phyloP scores from a whole-genome alignment of 768 basidiomycete species.

The Baorangia bicolor region DNA sequence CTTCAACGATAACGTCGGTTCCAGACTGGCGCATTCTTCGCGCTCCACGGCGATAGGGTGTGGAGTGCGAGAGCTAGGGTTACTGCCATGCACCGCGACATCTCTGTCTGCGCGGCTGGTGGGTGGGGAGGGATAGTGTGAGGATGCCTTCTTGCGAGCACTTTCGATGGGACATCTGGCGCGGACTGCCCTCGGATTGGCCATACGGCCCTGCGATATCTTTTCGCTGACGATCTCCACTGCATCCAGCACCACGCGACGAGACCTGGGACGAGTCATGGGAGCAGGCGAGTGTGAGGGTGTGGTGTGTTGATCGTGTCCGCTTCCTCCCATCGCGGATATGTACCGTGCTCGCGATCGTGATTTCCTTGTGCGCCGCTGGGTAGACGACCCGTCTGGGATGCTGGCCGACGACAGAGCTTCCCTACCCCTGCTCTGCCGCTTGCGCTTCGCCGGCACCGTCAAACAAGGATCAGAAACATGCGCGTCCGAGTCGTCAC shows the following conservation, averaged over 20 bases:
- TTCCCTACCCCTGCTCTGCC: neutral
- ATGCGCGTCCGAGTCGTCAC: neutral
- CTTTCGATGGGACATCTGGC: neutral
- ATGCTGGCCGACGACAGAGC: neutral
- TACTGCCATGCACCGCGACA: too few relatives aligned
- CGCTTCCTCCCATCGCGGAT: neutral
- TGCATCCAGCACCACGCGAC: slow-evolving; percentile 16
- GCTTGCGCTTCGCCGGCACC: slow-evolving; percentile 1
- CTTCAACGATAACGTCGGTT: neutral
- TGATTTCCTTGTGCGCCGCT: neutral
- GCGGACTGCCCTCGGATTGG: neutral
- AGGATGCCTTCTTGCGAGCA: neutral
- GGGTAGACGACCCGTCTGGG: neutral
- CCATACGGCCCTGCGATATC: too few relatives aligned
- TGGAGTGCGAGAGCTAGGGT: neutral
- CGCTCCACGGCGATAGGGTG: neutral
- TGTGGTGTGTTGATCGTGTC: neutral
- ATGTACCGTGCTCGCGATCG: neutral
- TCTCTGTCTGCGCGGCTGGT: neutral
- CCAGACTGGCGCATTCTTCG: neutral
- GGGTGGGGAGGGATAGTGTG: slow-evolving; percentile 9
- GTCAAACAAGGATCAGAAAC: neutral
- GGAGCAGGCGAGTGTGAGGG: neutral
- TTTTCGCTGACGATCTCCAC: slow-evolving; percentile 17
- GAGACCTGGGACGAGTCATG: neutral